phyloP scores from a whole-genome alignment of 306 rosid genomes.

The Macrotyloma uniflorum region DNA sequence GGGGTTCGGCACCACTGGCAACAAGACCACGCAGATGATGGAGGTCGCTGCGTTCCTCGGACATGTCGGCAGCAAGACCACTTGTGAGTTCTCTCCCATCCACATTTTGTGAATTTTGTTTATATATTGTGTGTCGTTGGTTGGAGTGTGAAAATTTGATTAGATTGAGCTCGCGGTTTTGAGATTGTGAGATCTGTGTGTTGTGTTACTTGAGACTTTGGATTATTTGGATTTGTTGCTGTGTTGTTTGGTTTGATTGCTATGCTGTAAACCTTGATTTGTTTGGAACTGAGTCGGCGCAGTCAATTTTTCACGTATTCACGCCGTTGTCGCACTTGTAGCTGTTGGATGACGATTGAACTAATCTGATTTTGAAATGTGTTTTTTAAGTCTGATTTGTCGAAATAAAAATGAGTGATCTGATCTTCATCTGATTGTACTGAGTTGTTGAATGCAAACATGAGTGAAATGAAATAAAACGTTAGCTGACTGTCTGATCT shows the following conservation, averaged over 20 bases:
- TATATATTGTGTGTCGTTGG: neutral
- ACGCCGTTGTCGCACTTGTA: neutral
- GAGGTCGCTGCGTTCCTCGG: conserved; percentile 90
- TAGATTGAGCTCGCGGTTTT: neutral
- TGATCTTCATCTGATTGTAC: neutral
- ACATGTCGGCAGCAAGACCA: conserved; percentile 84
- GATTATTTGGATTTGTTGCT: conserved; percentile 14
- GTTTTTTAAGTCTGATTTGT: neutral
- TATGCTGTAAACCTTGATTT: conserved; percentile 12
- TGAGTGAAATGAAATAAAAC: no score
- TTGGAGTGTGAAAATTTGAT: neutral
- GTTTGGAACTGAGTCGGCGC: neutral
- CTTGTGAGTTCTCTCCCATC: conserved; percentile 57
- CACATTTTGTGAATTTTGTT: neutral
- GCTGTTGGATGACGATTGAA: neutral
- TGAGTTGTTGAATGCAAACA: neutral
- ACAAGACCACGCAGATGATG: conserved; percentile 72
- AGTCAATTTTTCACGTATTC: neutral
- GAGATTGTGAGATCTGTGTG: conserved; percentile 1
- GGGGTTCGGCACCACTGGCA: conserved; percentile 93
- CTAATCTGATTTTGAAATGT: neutral
- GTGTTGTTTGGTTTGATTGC: conserved; percentile 28
- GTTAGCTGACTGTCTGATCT: neutral
- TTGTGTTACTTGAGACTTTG: neutral
- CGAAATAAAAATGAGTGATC: neutral